Evolutionary conservation across 2,329 filamentous ascomycete genomes (phyloP), one percentile per base, ranked within the genome.

Genomic region (Rasamsonia emersonii): DNA sequence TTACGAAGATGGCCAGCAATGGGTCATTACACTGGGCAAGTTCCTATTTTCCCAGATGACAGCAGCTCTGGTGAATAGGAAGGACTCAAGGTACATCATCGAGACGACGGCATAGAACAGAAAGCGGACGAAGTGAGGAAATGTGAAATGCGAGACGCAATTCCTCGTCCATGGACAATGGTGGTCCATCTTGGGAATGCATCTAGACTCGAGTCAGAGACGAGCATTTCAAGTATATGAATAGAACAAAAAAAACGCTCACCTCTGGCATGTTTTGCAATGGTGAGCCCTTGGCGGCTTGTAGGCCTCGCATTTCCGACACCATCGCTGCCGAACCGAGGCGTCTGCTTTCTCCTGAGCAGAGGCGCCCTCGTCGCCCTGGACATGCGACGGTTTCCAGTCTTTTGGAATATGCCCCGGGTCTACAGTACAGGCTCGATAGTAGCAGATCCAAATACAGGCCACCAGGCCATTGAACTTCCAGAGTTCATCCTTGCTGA

Each of bases 81-180:
- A 64, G 30, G 64, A 67, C 42, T 73, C 67, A 2, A 79, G 63
- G 38, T 76, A 71, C 3, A 50, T 37, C 63, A 79, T 76, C 0
- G 71, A 67, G n/a, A 58, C 44, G 3, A 75, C 70, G 2, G 73
- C 65, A 45, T 74, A 79, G 40, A 71, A 64, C 24, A 80, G 53
- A 49, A 79, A 79, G 14, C 76, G 74, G 10, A 78, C 53, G 49
- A 79, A 80, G 48, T 79, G 76, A 2, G 76, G 76, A 38, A 77
- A 71, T 0, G 75, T 79, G 42, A 70, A 71, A 53, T 79, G 70
- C 24, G 75, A 79, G 32, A 80, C 74, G 46, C 76, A 80, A 46
- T 79, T 79, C 19, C 59, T 62, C 15, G 75, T 79, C 76, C 76
- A 80, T 5, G 75, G 73, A 49, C 76, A 80, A 49, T 80, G 76